Evolutionary conservation across 2,329 filamentous ascomycete species (phyloP), one percentile per base, ranked within the genome.

Genomic region (Chaetomium globosum): DNA sequence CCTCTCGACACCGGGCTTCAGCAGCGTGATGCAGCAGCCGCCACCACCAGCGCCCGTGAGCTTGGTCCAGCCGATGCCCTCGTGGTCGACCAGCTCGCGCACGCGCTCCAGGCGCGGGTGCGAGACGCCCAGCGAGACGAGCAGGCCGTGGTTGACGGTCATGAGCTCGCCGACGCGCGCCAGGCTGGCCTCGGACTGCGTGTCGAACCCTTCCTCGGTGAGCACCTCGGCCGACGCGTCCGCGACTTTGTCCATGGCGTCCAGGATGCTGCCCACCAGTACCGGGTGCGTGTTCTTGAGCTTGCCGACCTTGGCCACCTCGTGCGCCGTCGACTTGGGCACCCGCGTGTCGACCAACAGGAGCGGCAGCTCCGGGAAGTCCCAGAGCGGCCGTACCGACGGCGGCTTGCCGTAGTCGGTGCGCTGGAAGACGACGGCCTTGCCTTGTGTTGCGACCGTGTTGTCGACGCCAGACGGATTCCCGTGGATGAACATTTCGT

Each of bases 381-480:
- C 87, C 80, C 89, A 91, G 0, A 99, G 78, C 1, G 93, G 86
- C 12, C 83, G 85, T 4, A 98, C 93, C 0, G 80, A 80, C 0
- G 94, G 92, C 2, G 93, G 91, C 74, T 89, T 89, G 65, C 82
- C 82, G 76, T 93, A 92, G 75, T 96, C 90, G 59, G 82, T 85
- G 60, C 93, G 85, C 73, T 94, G 89, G 79, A 96, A 99, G 2
- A 98, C 82, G 1, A 99, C 93, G 0, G 93, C 95, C 79, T 97
- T 97, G 64, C 95, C 95, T 73, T 96, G 91, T 13, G 93, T 91
- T 13, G 94, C 85, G 31, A 99, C 94, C 2, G 95, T 99, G 77
- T 99, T 99, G 79, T 99, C 95, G 52, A 99, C 92, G 0, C 95
- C 95, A 0, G 92, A 97, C 0, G 95, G 95, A 74, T 96, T 98